Base-by-base conservation (phyloP, 139 green algal species). In the Auxenochlorella pyrenoidosa region DNA sequence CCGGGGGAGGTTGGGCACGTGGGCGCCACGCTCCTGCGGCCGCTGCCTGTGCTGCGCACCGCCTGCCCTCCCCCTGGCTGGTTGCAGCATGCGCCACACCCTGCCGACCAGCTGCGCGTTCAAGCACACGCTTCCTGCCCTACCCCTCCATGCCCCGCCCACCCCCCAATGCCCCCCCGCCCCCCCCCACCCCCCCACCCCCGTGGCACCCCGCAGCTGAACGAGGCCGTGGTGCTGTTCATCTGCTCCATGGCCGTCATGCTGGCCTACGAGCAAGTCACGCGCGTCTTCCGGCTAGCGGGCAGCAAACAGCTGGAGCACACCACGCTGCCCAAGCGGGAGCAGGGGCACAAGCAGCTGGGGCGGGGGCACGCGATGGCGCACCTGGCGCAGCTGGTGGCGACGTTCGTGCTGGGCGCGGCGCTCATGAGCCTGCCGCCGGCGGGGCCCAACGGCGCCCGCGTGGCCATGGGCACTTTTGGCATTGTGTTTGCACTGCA, bases 301-400 rank as follows among this genome's bases (percentile, higher is more conserved):
- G 71, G 59, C 65, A 76, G 54, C 32, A 71, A 71, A 30, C 78
- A 75, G 68, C 65, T 91, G 78, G 85, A 88, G 89, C 86, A 87
- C 72, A 86, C 82, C 26, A 87, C 83, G 75, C 75, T 92, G n/a
- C 79, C 85, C 34, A 70, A 60, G 66, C 24, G 30, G 30, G 95
- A 97, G 86, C 87, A 88, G 1, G 95, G 95, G 5, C 80, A 96
- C 89, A 97, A 97, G 89, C 76, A 93, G 79, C 89, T 98, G 41
- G 93, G 92, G 34, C 34, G 28, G 0, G n/a, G 40, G 13, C 44
- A 81, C 3, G 94, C 94, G 3, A 41, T 83, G 0, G 66, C 51
- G 34, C 95, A 98, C 85, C 86, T 97, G 51, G 54, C 89, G 32
- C 95, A 97, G 80, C 85, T 98, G n/a, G 58, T 83, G 0, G 44